These are phyloP conservation scores for Bjerkandera adusta DNA, from an alignment of 1,284 basidiomycete genomes.

Conservation along the genomic window DNA sequence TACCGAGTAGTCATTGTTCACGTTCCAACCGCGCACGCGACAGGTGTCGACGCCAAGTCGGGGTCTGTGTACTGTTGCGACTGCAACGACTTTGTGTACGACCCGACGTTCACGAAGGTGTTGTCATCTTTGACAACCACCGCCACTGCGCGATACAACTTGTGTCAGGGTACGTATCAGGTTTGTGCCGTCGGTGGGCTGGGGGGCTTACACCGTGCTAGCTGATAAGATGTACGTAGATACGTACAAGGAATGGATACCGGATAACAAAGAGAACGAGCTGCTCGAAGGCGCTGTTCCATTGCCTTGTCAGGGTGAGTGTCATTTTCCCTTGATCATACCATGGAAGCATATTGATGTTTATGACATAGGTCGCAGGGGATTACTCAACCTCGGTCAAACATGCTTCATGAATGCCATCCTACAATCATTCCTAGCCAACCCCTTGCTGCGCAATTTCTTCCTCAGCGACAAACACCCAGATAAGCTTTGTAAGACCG, in stretches of 20 bases:
- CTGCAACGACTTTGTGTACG: constrained; percentile 60
- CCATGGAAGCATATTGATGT: neutral
- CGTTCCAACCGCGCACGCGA: no score
- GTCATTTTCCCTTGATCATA: neutral
- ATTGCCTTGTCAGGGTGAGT: constrained; percentile 65
- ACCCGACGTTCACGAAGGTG: constrained; percentile 40
- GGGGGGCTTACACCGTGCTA: no score
- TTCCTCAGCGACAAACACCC: constrained; percentile 90
- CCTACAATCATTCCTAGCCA: constrained; percentile 91
- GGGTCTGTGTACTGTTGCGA: constrained; percentile 57
- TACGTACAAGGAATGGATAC: constrained; percentile 45
- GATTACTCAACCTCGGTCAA: constrained; percentile 89
- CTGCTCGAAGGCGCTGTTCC: constrained; percentile 33
- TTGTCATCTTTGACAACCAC: constrained; percentile 37
- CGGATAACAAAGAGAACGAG: constrained; percentile 34
- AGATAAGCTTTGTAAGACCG: constrained; percentile 60
- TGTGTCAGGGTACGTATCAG: constrained; percentile 39
- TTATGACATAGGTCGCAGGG: constrained; percentile 65
- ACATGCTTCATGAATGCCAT: constrained; percentile 96
- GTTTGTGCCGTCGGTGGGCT: neutral
- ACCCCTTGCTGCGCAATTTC: constrained; percentile 87
- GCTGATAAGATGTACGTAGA: no score
- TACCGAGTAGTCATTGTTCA: neutral
- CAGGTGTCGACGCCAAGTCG: constrained; percentile 57
- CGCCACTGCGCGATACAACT: constrained; percentile 51